Evolutionary conservation across 2,329 filamentous ascomycete genomes (phyloP), one percentile per base, ranked within the genome.

Genomic region (Emydomyces testavorans): DNA sequence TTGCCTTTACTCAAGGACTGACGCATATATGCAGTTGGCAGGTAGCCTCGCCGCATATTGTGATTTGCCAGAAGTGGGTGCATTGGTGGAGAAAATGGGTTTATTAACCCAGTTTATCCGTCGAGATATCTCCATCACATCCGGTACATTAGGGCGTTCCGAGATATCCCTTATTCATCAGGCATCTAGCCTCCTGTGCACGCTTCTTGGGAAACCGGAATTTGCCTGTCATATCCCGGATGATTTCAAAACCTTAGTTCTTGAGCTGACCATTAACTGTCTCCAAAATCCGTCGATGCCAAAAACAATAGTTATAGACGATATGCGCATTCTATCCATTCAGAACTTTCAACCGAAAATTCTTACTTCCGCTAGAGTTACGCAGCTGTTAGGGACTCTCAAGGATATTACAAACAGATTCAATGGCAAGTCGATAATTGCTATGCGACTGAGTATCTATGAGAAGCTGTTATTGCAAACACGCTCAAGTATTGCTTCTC

Each of bases 1-100:
- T 24, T 83, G 88, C 55, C 75, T 82, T 46, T 76, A 80, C 49
- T 80, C 79, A 10, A 83, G 83, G 55, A 66, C 92, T 26, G 92
- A 98, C 67, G 86, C 89, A 41, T 96, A 98, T 60, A 80, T 82
- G 61, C 83, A 83, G 58, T 71, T 98, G 37, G 78, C 83, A 26
- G 76, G 80, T 28, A 80, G 82, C 3, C 71, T 95, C 56, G 85
- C 86, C 62, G 77, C 83, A 4, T 94, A 90, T 49, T 85, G 89
- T 53, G 84, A 85, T 55, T 69, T 93, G 11, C 88, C 88, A 0
- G 83, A 92, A 55, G 71, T 79, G 29, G 77, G 83, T 48, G 80
- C 80, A 8, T 71, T 94, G 47, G 76, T 79, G 49, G 77, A 78
- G 43, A 93, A 92, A 64, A 82, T 95, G 73, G 74, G 76, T 8